phyloP scores from a whole-genome alignment of 1,139 yeast species.

The Taphrina sp. region DNA sequence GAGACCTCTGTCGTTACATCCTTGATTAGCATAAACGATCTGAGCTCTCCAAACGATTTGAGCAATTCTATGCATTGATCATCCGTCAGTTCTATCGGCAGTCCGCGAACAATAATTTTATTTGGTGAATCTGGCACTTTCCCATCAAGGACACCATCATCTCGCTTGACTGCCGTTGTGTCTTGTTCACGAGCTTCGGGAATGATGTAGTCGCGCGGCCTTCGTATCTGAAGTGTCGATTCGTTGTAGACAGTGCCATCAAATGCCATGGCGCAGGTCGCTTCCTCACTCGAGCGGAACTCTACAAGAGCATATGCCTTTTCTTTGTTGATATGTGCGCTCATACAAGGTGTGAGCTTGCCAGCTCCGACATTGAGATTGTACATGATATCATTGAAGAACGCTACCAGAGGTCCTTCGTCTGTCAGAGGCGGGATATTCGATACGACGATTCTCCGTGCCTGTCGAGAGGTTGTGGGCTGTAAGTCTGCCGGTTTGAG shows the following conservation, averaged over 20 bases:
- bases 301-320: constrained; percentile 46
- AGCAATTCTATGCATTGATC: constrained; percentile 47
- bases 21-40: constrained; percentile 43
- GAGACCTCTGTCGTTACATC: constrained; percentile 46
- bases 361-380: constrained; percentile 35
- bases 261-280: constrained; percentile 59
- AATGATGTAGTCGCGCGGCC: constrained; percentile 67
- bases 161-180: constrained; percentile 39
- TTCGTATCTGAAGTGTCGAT: constrained; percentile 46
- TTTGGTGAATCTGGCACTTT: constrained; percentile 43
- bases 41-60: constrained; percentile 47
- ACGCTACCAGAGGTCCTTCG: constrained; percentile 36
- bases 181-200: constrained; percentile 40
- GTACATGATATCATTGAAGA: constrained; percentile 39
- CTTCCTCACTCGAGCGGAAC: constrained; percentile 55
- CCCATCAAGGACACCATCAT: constrained; percentile 27
- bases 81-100: constrained; percentile 48
- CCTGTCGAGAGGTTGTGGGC: constrained; percentile 41
- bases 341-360: constrained; percentile 30
- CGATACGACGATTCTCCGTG: constrained; percentile 55
- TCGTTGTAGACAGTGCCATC: constrained; percentile 46
- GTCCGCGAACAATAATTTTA: constrained; percentile 47
- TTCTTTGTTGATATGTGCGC: constrained; percentile 36
- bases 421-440: constrained; percentile 50
- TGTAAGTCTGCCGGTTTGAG: constrained; percentile 36